A percentile compares a stretch with the other conserved stretches of the same genome.
Conservation (phyloP, 2,329 filamentous ascomycete species). For the Rhynchosporium graminicola region DNA sequence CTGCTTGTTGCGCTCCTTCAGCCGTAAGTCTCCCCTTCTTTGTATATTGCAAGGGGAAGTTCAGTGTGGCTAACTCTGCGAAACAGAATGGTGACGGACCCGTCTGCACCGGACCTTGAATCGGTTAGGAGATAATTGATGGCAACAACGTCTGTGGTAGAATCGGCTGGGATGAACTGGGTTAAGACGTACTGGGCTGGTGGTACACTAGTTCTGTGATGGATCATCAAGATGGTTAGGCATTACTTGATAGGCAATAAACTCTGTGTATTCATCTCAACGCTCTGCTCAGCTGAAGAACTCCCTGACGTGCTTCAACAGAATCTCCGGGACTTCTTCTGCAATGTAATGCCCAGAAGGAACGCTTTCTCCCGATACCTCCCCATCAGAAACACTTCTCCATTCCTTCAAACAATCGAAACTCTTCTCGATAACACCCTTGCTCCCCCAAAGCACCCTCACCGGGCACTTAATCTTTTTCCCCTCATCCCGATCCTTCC, state of each 20-base stretch:
- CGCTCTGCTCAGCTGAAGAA: conserved; percentile 40
- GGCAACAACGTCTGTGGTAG: not conserved
- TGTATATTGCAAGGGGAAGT: not conserved
- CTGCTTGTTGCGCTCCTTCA: conserved; percentile 10
- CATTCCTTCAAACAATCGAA: conserved; percentile 55
- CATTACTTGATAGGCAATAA: not conserved
- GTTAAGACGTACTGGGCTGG: no score
- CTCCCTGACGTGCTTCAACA: conserved; percentile 45
- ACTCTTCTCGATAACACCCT: conserved; percentile 50
- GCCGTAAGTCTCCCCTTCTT: not conserved
- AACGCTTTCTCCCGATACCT: conserved; percentile 46
- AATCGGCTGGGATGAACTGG: no score
- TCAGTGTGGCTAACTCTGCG: not conserved
- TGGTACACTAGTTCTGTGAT: not conserved
- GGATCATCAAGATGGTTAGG: not conserved
- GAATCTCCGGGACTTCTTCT: conserved; percentile 52
- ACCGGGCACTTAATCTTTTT: conserved; percentile 50
- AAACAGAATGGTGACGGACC: not conserved
- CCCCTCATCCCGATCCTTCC: conserved; percentile 47
- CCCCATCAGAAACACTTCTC: conserved; percentile 46
- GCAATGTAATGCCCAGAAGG: conserved; percentile 52
- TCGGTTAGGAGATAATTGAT: not conserved
- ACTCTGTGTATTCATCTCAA: not conserved
- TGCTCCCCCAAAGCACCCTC: conserved; percentile 52
- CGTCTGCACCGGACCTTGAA: not conserved